Conservation (phyloP, 345 rosid species). For the Noccaea caerulescens region DNA sequence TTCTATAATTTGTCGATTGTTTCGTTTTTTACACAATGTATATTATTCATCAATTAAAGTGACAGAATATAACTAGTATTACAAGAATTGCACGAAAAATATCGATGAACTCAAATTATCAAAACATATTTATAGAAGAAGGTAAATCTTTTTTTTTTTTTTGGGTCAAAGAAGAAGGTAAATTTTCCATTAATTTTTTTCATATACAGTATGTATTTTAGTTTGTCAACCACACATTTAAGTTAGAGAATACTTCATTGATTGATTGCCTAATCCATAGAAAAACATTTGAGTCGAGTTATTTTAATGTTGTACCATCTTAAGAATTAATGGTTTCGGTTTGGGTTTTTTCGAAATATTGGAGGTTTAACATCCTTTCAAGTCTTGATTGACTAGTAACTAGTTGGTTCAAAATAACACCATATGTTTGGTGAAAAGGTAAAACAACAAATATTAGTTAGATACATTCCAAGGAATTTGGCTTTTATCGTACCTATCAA, state of each 20-base stretch:
- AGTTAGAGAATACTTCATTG: neutral
- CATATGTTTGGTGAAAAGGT: conserved; percentile 8
- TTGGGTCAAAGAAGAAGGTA: neutral
- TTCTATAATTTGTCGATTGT: conserved; percentile 4
- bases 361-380: neutral
- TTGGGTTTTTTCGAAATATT: neutral
- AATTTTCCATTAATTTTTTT: neutral
- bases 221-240: neutral
- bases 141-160: too few species aligned
- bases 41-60: neutral
- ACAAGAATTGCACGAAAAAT: conserved; percentile 1
- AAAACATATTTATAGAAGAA: neutral
- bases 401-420: neutral
- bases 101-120: neutral
- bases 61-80: conserved; percentile 1
- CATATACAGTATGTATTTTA: neutral
- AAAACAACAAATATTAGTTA: neutral
- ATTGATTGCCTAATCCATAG: neutral
- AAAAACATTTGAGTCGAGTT: neutral
- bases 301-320: neutral
- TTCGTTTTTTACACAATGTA: neutral
- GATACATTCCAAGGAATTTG: neutral
- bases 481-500: neutral
- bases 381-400: too few species aligned
- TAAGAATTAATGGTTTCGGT: neutral